phyloP scores from a whole-genome alignment of 169 alveolate species.

The Plasmodium fragile region DNA sequence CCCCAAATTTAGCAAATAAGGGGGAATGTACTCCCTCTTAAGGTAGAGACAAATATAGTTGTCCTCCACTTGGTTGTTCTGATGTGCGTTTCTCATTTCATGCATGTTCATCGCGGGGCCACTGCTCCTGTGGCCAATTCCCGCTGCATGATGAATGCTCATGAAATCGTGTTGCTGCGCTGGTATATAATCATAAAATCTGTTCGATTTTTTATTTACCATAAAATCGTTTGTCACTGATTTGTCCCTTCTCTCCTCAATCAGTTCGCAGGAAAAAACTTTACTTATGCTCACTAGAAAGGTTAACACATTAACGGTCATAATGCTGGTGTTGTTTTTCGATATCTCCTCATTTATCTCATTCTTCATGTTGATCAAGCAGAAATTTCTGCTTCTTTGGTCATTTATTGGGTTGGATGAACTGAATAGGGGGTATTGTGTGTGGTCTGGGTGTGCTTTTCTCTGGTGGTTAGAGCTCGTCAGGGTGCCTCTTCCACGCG shows the following conservation, averaged over 20 bases:
- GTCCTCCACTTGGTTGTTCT: background rate
- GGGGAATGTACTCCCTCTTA: constrained; percentile 40
- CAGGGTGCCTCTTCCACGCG: background rate
- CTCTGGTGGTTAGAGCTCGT: background rate
- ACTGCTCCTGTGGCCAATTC: background rate
- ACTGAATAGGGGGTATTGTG: background rate
- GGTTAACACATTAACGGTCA: constrained; percentile 11
- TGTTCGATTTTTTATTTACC: constrained; percentile 7
- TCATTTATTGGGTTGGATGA: constrained; percentile 7
- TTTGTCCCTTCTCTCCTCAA: constrained; percentile 51
- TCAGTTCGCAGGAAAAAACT: constrained; percentile 47
- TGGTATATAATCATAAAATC: constrained; percentile 38
- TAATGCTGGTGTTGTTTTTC: constrained; percentile 23
- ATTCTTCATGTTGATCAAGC: constrained; percentile 37
- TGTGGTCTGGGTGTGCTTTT: background rate
- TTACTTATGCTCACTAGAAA: constrained; percentile 59
- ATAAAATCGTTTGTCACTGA: constrained; percentile 9
- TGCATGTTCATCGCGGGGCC: background rate
- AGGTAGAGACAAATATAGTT: constrained; percentile 38
- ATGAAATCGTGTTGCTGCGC: constrained; percentile 19
- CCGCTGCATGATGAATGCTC: background rate
- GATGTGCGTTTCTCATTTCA: background rate
- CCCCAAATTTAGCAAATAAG: constrained; percentile 30
- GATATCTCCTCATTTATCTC: constrained; percentile 21
- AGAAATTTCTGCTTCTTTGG: constrained; percentile 19